A percentile compares a stretch with the other conserved stretches of the same genome.
Evolutionary conservation across 192 early-diverging fungal species (phyloP).

Genomic region (Podila clonocystis): DNA sequence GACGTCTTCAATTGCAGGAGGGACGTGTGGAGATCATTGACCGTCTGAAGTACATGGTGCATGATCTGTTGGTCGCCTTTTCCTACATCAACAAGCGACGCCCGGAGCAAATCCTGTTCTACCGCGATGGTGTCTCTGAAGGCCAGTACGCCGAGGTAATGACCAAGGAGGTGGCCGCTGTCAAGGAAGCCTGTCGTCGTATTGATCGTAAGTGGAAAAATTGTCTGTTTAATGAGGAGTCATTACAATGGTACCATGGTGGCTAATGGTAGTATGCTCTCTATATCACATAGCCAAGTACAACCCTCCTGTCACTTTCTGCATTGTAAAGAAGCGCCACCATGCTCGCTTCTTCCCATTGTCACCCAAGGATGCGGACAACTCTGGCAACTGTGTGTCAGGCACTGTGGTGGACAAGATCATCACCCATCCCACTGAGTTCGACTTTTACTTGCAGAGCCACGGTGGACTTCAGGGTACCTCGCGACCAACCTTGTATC

Average conservation of each 20-base stretch:
- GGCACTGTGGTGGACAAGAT: conserved; percentile 80
- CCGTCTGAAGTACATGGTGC: conserved; percentile 66
- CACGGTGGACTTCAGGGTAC: conserved; percentile 96
- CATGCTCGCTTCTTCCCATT: conserved; percentile 85
- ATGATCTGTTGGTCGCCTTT: conserved; percentile 70
- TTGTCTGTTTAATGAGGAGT: background rate
- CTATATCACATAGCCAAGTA: conserved; percentile 70
- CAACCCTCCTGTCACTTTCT: conserved; percentile 81
- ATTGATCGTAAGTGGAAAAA: conserved; percentile 18
- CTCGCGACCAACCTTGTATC: conserved; percentile 91
- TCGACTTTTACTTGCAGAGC: conserved; percentile 89
- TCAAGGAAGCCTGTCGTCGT: conserved; percentile 37
- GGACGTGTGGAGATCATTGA: conserved; percentile 55
- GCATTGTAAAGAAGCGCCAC: conserved; percentile 89
- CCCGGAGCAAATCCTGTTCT: conserved; percentile 82
- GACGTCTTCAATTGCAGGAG: conserved; percentile 8
- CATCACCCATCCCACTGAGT: conserved; percentile 79
- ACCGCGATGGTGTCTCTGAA: conserved; percentile 90
- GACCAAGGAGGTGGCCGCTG: conserved; percentile 63
- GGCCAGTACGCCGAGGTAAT: conserved; percentile 70
- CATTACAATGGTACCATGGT: too few species aligned
- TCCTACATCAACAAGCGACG: conserved; percentile 67
- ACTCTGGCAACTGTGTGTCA: conserved; percentile 80
- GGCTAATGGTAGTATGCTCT: conserved; percentile 47
- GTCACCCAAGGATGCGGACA: conserved; percentile 64